Percentiles rank a stretch among this genome's conserved stretches.
These are phyloP conservation scores for Pseudozyma sp. DNA, from an alignment of 1,284 basidiomycete genomes.

Conservation along the genomic window DNA sequence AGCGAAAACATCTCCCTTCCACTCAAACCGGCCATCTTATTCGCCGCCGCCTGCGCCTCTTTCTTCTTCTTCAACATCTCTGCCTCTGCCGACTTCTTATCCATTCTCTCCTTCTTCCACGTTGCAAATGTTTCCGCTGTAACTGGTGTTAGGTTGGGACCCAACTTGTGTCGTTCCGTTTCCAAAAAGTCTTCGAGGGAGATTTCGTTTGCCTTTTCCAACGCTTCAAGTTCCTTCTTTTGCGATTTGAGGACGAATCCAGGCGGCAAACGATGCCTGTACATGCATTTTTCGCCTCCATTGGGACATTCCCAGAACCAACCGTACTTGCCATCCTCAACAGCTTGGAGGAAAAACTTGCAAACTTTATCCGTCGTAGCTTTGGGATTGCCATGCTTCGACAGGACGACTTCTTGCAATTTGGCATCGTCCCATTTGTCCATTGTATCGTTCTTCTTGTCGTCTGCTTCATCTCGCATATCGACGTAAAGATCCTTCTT, in stretches of 20 bases:
- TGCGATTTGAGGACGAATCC: constrained; percentile 87
- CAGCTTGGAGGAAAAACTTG: constrained; percentile 96
- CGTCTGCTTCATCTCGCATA: constrained; percentile 74
- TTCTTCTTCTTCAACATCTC: constrained; percentile 89
- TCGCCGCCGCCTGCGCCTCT: constrained; percentile 83
- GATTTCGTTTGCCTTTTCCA: constrained; percentile 84
- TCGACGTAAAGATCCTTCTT: constrained; percentile 98
- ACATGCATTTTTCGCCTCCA: constrained; percentile 83
- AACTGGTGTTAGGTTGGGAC: constrained; percentile 85
- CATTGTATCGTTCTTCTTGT: constrained; percentile 87
- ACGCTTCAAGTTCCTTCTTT: constrained; percentile 74
- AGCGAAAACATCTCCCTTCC: constrained; percentile 92
- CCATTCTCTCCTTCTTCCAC: constrained; percentile 81
- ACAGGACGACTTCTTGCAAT: constrained; percentile 83
- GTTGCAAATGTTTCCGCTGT: constrained; percentile 89
- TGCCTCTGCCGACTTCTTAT: constrained; percentile 82
- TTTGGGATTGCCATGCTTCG: constrained; percentile 89
- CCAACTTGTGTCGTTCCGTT: constrained; percentile 86
- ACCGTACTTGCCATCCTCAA: constrained; percentile 89
- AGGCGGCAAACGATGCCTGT: constrained; percentile 93
- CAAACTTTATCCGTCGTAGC: constrained; percentile 95
- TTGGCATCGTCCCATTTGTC: constrained; percentile 98
- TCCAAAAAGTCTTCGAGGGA: constrained; percentile 97
- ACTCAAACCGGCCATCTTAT: constrained; percentile 92
- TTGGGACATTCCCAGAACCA: constrained; percentile 81